Evolutionary conservation across 345 rosid genomes (phyloP).

Genomic region (Microcos paniculata): DNA sequence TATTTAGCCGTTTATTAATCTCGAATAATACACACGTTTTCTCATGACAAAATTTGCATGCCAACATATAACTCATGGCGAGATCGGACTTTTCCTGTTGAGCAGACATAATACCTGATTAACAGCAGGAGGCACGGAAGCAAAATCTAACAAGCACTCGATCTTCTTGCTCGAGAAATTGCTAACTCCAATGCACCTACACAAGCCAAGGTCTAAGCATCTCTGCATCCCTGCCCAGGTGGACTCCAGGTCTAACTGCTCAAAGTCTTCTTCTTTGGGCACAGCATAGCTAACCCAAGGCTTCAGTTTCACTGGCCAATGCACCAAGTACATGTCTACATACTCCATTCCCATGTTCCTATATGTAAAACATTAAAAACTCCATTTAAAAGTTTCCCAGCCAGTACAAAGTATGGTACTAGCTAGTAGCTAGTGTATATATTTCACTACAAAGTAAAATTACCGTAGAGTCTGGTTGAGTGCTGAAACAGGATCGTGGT

Average conservation of each 20-base stretch:
- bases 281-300: conserved; percentile 52
- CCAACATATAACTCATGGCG: neutral
- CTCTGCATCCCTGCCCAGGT: conserved; percentile 90
- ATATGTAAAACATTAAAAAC: too few species aligned
- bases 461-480: conserved; percentile 62
- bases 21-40: too few species aligned
- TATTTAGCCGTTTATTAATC: too few species aligned
- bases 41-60: neutral
- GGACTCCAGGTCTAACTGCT: conserved; percentile 54
- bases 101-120: conserved; percentile 52
- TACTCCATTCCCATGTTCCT: conserved; percentile 75
- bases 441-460: too few species aligned
- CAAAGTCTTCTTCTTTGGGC: conserved; percentile 72
- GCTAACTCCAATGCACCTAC: conserved; percentile 79
- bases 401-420: neutral
- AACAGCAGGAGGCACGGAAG: conserved; percentile 63
- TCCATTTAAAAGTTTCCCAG: neutral
- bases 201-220: conserved; percentile 71
- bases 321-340: conserved; percentile 83
- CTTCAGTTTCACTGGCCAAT: conserved; percentile 89
- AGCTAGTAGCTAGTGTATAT: too few species aligned
- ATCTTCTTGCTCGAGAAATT: conserved; percentile 80
- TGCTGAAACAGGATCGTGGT: conserved; percentile 75
- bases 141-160: conserved; percentile 46
- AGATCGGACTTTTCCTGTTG: neutral